Conservation (phyloP, 768 basidiomycete species). For the Astraeus odoratus region DNA sequence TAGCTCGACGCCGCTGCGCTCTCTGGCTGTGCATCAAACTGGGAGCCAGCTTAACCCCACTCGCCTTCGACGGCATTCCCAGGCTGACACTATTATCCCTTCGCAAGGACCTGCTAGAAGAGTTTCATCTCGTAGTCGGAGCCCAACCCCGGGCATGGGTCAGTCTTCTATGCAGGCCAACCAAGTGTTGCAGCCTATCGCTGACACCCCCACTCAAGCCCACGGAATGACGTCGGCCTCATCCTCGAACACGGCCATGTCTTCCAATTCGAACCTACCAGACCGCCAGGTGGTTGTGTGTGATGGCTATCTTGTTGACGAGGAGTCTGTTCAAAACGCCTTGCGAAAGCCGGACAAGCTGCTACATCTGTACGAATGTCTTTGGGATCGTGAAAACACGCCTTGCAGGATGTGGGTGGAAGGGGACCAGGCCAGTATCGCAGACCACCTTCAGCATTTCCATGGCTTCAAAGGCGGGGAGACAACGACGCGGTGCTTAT, state of each 20-base stretch:
- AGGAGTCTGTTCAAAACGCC: conserved; percentile 20
- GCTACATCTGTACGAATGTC: conserved; percentile 25
- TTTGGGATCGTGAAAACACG: conserved; percentile 19
- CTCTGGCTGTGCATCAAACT: conserved; percentile 13
- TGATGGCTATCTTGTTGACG: conserved; percentile 22
- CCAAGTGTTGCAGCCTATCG: conserved; percentile 12
- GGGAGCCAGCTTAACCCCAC: conserved; percentile 5
- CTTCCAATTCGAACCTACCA: conserved; percentile 1
- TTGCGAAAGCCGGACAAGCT: conserved; percentile 16
- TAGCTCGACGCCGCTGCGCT: conserved; percentile 15
- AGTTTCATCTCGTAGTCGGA: conserved; percentile 16
- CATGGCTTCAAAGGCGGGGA: conserved; percentile 26
- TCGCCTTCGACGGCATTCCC: conserved; percentile 16
- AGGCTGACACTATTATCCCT: conserved; percentile 7
- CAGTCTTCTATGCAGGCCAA: conserved; percentile 3
- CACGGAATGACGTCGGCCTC: not conserved
- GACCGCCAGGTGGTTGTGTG: conserved; percentile 18
- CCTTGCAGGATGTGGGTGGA: conserved; percentile 30
- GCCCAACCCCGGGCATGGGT: conserved; percentile 17
- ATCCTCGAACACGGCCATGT: not conserved
- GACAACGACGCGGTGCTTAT: conserved; percentile 24
- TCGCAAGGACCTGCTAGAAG: not conserved
- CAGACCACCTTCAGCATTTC: conserved; percentile 26
- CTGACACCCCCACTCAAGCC: conserved; percentile 7
- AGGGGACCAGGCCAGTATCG: conserved; percentile 27